Evolutionary conservation across 1,284 basidiomycete species (phyloP).

Genomic region (Malassezia cuniculi): DNA sequence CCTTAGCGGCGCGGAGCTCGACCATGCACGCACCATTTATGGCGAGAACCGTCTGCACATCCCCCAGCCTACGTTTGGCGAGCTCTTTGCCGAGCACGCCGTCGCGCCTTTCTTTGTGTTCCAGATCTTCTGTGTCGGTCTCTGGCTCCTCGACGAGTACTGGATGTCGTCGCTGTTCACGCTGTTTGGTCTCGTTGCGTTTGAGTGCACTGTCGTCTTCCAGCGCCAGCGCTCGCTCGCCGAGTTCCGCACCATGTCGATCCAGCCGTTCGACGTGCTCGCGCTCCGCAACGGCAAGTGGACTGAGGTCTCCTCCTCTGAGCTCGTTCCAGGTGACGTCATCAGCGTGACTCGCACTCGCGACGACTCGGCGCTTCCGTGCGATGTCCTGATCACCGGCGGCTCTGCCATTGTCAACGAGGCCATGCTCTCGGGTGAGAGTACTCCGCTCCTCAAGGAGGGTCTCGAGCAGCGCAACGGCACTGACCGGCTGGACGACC

Average conservation of each 20-base stretch:
- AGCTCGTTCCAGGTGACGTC: conserved; percentile 41
- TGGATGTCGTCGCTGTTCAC: conserved; percentile 44
- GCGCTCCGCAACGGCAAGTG: conserved; percentile 36
- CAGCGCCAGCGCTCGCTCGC: conserved; percentile 42
- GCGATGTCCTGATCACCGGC: conserved; percentile 32
- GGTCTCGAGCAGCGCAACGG: conserved; percentile 39
- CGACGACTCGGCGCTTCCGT: conserved; percentile 40
- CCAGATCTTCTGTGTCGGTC: conserved; percentile 43
- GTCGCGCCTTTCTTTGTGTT: conserved; percentile 45
- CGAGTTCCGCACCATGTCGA: conserved; percentile 45
- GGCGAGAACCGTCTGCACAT: conserved; percentile 41
- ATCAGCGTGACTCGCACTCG: conserved; percentile 41
- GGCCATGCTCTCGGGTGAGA: conserved; percentile 44
- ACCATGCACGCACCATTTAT: conserved; percentile 30
- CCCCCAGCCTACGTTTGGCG: conserved; percentile 38
- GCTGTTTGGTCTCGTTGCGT: conserved; percentile 42
- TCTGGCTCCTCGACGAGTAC: conserved; percentile 45
- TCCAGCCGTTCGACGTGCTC: conserved; percentile 39
- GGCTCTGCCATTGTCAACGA: conserved; percentile 43
- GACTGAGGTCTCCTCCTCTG: conserved; percentile 31
- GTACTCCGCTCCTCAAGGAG: conserved; percentile 43
- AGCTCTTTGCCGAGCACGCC: conserved; percentile 43
- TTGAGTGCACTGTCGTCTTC: conserved; percentile 43
- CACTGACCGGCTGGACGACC: conserved; percentile 36
- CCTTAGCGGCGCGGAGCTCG: conserved; percentile 33